A percentile compares a stretch with the other conserved stretches of the same genome.
These are phyloP conservation scores for Centrapalus pauciflorus DNA, from an alignment of 129 eudicot species.

Conservation along the genomic window DNA sequence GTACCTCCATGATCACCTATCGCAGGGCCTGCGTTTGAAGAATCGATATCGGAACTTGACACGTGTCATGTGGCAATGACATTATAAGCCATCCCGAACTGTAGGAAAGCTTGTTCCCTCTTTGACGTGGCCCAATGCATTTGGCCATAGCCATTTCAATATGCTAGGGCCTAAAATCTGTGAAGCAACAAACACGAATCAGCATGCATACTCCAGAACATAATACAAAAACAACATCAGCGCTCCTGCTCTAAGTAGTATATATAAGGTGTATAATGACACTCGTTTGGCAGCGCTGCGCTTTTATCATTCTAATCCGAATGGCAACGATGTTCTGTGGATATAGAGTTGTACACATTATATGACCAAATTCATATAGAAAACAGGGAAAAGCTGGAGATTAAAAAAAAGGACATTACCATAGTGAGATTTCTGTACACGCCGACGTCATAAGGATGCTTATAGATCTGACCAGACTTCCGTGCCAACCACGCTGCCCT, in stretches of 20 bases:
- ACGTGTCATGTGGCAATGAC: neutral
- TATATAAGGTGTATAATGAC: no score
- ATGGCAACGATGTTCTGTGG: no score
- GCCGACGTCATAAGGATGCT: slow-evolving; percentile 70
- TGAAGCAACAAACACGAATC: neutral
- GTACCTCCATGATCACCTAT: slow-evolving; percentile 9
- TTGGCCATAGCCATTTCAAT: slow-evolving; percentile 72
- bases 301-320: no score
- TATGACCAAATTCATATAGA: no score
- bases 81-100: slow-evolving; percentile 47
- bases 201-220: neutral
- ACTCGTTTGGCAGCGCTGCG: no score
- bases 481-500: slow-evolving; percentile 79
- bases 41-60: neutral
- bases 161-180: slow-evolving; percentile 75
- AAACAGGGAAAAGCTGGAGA: neutral
- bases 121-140: slow-evolving; percentile 67
- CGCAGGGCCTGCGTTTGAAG: neutral
- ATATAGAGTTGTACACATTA: neutral
- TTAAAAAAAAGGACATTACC: slow-evolving; percentile 33
- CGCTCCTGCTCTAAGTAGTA: no score
- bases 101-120: slow-evolving; percentile 77
- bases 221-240: no score
- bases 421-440: slow-evolving; percentile 54
- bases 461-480: slow-evolving; percentile 72